phyloP scores from a whole-genome alignment of 768 basidiomycete genomes.

The Rhodotorula kratochvilovae region DNA sequence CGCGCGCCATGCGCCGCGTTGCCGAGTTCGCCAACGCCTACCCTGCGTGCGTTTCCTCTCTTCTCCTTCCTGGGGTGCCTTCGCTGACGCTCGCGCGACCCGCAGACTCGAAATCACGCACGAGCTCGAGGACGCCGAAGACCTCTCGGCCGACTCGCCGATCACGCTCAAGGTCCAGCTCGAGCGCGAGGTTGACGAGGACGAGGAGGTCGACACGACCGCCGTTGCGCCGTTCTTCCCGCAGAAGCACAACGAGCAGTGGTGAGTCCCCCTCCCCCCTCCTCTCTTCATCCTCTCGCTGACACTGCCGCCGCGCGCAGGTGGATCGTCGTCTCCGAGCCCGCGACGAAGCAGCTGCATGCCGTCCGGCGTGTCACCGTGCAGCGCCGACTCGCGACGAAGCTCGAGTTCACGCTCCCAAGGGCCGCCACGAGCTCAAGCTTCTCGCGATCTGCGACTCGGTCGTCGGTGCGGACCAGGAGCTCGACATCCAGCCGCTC shows the following conservation, averaged over 20 bases:
- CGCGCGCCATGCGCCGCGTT: constrained; percentile 84
- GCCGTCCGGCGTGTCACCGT: constrained; percentile 79
- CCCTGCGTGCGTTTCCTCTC: constrained; percentile 50
- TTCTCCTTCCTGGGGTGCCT: neutral
- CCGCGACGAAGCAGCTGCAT: constrained; percentile 62
- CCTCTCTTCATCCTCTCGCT: neutral
- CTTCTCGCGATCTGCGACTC: constrained; percentile 89
- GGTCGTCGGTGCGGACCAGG: constrained; percentile 73
- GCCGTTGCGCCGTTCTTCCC: constrained; percentile 96
- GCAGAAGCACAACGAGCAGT: constrained; percentile 69
- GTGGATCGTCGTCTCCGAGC: constrained; percentile 73
- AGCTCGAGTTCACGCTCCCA: constrained; percentile 80
- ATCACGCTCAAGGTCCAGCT: constrained; percentile 75
- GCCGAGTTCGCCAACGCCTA: constrained; percentile 95
- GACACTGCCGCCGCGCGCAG: neutral
- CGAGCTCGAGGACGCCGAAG: constrained; percentile 72
- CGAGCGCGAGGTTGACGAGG: constrained; percentile 74
- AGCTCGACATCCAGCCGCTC: constrained; percentile 6
- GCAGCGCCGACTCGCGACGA: constrained; percentile 64
- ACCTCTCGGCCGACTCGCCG: constrained; percentile 77
- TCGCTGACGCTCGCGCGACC: neutral
- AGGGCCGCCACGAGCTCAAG: constrained; percentile 75
- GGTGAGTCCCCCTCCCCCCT: constrained; percentile 85
- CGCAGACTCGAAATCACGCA: constrained; percentile 67
- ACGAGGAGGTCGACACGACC: constrained; percentile 63